Base-by-base conservation (phyloP, 1,139 yeast species). In the Kurtzmaniella quercitrusa region DNA sequence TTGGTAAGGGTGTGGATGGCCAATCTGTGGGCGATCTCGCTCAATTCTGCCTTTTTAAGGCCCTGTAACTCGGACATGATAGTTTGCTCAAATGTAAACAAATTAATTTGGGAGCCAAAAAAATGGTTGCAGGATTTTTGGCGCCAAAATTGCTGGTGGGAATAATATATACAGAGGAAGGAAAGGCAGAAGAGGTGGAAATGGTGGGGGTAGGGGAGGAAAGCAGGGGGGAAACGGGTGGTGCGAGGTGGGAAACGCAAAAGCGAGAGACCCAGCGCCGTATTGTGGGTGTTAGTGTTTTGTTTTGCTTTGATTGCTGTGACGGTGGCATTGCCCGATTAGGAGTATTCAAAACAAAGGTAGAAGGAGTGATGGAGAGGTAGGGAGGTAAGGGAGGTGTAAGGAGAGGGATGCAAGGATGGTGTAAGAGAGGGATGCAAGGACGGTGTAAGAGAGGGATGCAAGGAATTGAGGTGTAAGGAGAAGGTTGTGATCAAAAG, bases 41-140 rank as follows among this genome's bases (percentile, higher is more conserved):
- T 54, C 48, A 73, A 63, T 45, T 73, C 77, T 39, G 71, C 70
- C 55, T 73, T 73, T 49, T 58, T 66, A 52, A 56, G 60, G 44
- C 55, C 53, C 41, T 57, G 56, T 56, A 53, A 61, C 43, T 62
- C 67, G 29, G 65, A 56, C 70, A 63, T 62, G 16, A 27, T 27
- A 11, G 41, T 11, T 21, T 34, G 40, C 29, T 21, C 27, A 40
- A 40, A 34, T 34, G 42, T 36, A 40, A 40, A 40, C 42, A 34
- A 34, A 15, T 12, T 18, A 18, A 27, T 8, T 36, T 37, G 12
- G 11, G 3, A 15, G 10, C 9, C 16, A 15, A 15, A 8, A 15
- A 19, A 11, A 19, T 19, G 25, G 36, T n/a, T 27, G 31, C 31
- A n/a, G 31, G 31, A 27, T 27, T 27, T 27, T 27, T 27, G 12